phyloP scores from a whole-genome alignment of 495 filamentous ascomycete species.

The Aspergillus mulundensis region DNA sequence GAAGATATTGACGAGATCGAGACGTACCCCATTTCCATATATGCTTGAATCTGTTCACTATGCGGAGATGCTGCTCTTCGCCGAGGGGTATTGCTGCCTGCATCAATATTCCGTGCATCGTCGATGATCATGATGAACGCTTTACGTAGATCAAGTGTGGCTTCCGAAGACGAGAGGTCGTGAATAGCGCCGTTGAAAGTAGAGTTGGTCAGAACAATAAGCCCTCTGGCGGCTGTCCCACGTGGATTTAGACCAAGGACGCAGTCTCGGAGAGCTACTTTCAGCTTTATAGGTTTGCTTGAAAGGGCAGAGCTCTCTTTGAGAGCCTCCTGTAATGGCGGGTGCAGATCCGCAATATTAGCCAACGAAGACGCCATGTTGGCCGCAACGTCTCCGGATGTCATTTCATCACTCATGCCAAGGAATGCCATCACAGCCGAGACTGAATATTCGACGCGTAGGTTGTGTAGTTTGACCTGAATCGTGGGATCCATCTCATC shows the following conservation, averaged over 20 bases:
- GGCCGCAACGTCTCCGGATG: constrained; percentile 68
- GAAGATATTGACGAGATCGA: constrained; percentile 80
- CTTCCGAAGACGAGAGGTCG: constrained; percentile 55
- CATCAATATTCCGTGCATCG: constrained; percentile 55
- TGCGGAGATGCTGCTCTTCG: constrained; percentile 45
- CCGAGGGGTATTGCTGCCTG: constrained; percentile 39
- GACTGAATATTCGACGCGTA: constrained; percentile 81
- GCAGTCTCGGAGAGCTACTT: constrained; percentile 73
- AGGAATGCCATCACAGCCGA: constrained; percentile 75
- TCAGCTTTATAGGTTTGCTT: constrained; percentile 60
- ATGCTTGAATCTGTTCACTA: constrained; percentile 57
- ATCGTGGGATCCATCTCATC: constrained; percentile 91
- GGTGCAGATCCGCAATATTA: constrained; percentile 60
- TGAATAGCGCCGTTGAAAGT: constrained; percentile 60
- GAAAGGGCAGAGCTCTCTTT: constrained; percentile 16
- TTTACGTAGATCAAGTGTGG: constrained; percentile 65
- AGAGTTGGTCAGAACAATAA: constrained; percentile 74
- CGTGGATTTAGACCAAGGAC: constrained; percentile 83
- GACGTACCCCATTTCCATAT: constrained; percentile 73
- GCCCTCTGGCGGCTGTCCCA: constrained; percentile 63
- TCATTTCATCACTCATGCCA: constrained; percentile 60
- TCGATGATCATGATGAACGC: constrained; percentile 82
- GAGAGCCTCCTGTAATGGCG: constrained; percentile 19
- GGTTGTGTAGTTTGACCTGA: constrained; percentile 77
- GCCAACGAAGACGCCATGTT: constrained; percentile 76